Evolutionary conservation across 345 rosid species (phyloP).

Genomic region (Pistacia atlantica): DNA sequence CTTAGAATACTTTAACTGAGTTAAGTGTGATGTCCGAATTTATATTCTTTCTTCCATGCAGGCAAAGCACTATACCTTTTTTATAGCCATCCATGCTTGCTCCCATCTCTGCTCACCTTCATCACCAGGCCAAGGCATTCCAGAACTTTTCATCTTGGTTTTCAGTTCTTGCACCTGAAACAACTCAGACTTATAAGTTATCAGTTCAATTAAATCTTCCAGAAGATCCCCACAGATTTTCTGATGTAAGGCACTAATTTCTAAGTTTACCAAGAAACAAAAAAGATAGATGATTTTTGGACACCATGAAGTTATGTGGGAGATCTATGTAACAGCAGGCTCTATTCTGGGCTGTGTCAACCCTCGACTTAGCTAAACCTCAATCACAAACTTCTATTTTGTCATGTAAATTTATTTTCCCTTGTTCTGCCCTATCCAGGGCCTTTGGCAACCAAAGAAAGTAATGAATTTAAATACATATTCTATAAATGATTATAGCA

Average conservation of each 20-base stretch:
- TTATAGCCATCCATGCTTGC: constrained; percentile 96
- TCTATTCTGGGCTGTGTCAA: constrained; percentile 5
- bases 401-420: not conserved
- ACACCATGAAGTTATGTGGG: not conserved
- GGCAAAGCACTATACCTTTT: constrained; percentile 59
- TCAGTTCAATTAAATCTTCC: constrained; percentile 4
- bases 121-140: constrained; percentile 99
- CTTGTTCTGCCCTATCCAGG: not conserved
- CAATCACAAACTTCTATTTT: not conserved
- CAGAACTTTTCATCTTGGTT: constrained; percentile 72
- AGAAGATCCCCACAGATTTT: not conserved
- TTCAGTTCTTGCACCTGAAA: constrained; percentile 89
- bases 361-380: not conserved
- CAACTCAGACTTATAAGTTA: not conserved
- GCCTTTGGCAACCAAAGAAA: not conserved
- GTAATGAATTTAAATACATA: not conserved
- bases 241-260: not conserved
- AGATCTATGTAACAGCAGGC: not conserved
- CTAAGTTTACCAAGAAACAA: not conserved
- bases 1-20: not conserved
- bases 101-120: constrained; percentile 92
- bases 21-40: not conserved
- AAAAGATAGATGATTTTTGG: not conserved
- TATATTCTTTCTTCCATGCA: not conserved
- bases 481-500: not conserved